These are phyloP conservation scores for Polytrichum commune DNA, from an alignment of 225 moss, liverwort and hornwort species.

Conservation along the genomic window DNA sequence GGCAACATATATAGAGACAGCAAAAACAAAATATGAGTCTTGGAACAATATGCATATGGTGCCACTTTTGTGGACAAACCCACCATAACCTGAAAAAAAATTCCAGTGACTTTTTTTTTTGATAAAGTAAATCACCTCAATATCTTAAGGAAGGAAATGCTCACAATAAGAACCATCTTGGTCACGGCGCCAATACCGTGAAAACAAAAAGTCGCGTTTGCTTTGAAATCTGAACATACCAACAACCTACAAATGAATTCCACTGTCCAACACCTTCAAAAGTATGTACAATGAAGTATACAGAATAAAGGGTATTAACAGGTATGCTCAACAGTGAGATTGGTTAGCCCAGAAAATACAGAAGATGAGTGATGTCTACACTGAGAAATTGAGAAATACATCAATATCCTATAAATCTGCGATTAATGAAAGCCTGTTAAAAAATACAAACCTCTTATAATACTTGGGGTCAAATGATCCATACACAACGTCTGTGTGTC, in stretches of 20 bases:
- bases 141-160: slow-evolving; percentile 11
- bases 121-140: background rate
- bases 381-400: background rate
- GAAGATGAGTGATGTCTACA: background rate
- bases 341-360: background rate
- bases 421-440: no score
- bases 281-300: background rate
- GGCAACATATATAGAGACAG: background rate
- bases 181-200: slow-evolving; percentile 68
- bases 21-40: no score
- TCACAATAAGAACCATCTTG: slow-evolving; percentile 85
- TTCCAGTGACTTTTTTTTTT: background rate
- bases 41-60: no score
- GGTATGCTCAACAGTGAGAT: no score
- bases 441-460: slow-evolving; percentile 40
- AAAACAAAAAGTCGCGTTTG: slow-evolving; percentile 72
- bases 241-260: slow-evolving; percentile 10
- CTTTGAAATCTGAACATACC: slow-evolving; percentile 48
- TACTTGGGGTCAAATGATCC: slow-evolving; percentile 73
- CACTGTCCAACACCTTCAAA: background rate
- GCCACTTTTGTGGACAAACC: background rate
- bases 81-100: background rate
- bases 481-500: slow-evolving; percentile 73
- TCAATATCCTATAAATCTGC: no score
- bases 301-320: no score